Evolutionary conservation across 176 grass and related monocot genomes (phyloP).

Genomic region (Echinochloa phyllopogon): DNA sequence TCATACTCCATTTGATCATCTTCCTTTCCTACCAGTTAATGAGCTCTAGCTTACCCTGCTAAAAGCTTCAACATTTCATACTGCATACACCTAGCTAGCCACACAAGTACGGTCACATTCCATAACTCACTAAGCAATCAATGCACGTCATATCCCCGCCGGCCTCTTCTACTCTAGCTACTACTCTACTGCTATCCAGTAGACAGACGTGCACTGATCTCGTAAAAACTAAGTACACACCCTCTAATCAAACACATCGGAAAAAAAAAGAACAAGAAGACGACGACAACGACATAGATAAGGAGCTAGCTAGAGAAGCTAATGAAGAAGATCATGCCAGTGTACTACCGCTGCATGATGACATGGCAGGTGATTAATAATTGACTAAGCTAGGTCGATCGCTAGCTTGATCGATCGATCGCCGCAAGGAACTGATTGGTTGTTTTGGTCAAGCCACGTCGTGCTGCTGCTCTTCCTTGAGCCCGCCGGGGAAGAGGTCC

Average conservation of each 20-base stretch:
- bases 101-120: neutral
- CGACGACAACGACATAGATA: neutral
- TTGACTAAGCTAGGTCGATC: neutral
- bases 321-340: neutral
- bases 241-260: neutral
- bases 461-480: conserved; percentile 67
- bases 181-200: neutral
- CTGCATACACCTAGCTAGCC: neutral
- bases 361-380: neutral
- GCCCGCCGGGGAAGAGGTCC: conserved; percentile 84
- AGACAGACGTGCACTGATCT: neutral
- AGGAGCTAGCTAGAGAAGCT: neutral
- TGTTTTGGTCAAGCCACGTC: conserved; percentile 40
- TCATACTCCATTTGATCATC: neutral
- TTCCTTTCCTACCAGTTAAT: neutral
- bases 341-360: neutral
- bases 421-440: neutral
- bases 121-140: neutral
- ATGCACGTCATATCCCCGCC: neutral
- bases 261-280: neutral
- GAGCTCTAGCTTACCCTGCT: neutral
- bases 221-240: conserved; percentile 17
- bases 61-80: neutral
- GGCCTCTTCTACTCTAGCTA: neutral
- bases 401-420: neutral